A percentile compares a stretch with the other conserved stretches of the same genome.
Conservation (phyloP, 805 yeast genomes). For the Komagataella ulmi region DNA sequence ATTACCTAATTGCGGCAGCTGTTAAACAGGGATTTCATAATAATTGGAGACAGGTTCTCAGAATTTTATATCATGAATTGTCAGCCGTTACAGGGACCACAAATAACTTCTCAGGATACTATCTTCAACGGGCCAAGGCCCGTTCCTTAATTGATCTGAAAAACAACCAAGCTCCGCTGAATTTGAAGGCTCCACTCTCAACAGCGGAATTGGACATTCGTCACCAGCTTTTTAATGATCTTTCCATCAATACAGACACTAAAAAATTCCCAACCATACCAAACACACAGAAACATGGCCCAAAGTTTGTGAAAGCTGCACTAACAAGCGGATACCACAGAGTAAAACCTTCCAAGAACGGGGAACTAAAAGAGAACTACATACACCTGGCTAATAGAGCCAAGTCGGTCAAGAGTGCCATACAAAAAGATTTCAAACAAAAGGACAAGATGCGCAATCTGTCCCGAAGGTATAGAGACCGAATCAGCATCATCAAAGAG, state of each 20-base stretch:
- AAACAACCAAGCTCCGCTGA: constrained; percentile 4
- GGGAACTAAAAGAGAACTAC: background rate
- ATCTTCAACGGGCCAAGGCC: constrained; percentile 13
- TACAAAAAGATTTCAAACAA: background rate
- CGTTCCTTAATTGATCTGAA: constrained; percentile 15
- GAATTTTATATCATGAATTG: constrained; percentile 7
- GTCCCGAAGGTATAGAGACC: background rate
- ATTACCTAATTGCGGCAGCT: constrained; percentile 19
- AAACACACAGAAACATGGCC: background rate
- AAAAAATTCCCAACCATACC: background rate
- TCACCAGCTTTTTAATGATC: background rate
- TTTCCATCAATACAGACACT: background rate
- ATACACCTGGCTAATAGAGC: background rate
- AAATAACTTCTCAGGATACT: constrained; percentile 4
- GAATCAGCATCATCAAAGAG: background rate
- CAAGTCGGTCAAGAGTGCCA: background rate
- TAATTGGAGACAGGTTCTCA: constrained; percentile 7
- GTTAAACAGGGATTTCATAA: constrained; percentile 17
- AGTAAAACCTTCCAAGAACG: background rate
- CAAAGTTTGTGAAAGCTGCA: background rate
- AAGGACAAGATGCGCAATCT: background rate
- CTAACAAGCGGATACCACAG: background rate
- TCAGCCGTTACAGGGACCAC: background rate
- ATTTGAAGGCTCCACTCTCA: constrained; percentile 5
- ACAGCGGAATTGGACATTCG: constrained; percentile 2